Conservation (phyloP, 345 rosid genomes). For the Rubroshorea leprosula region DNA sequence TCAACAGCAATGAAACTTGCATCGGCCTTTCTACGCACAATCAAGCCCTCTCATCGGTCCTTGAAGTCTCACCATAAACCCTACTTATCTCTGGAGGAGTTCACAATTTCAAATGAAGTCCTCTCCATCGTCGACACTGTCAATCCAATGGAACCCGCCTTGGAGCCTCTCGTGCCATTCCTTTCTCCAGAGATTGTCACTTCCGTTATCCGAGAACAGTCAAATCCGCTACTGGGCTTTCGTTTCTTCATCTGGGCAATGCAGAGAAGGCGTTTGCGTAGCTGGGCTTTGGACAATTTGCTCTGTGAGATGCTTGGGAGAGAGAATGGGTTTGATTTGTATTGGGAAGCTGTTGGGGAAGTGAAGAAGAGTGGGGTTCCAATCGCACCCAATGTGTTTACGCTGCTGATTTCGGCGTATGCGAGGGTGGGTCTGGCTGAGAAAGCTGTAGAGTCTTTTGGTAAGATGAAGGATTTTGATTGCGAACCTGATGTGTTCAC, state of each 20-base stretch:
- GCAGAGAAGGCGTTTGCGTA: conserved; percentile 41
- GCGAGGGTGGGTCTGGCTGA: conserved; percentile 46
- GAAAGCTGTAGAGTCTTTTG: conserved; percentile 71
- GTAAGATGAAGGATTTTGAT: conserved; percentile 58
- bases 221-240: conserved; percentile 39
- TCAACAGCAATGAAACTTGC: conserved; percentile 24
- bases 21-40: conserved; percentile 22
- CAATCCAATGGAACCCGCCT: conserved; percentile 58
- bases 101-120: conserved; percentile 40
- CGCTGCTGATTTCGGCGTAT: conserved; percentile 52
- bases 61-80: conserved; percentile 22
- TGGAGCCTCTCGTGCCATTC: conserved; percentile 54
- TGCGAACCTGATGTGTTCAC: conserved; percentile 62
- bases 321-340: conserved; percentile 48
- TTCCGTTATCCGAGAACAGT: conserved; percentile 40
- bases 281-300: conserved; percentile 24
- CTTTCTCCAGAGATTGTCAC: conserved; percentile 37
- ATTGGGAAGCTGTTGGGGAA: conserved; percentile 58
- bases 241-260: conserved; percentile 84
- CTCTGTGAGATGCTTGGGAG: conserved; percentile 38
- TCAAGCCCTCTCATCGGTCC: conserved; percentile 19
- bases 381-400: conserved; percentile 44
- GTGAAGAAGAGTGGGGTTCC: conserved; percentile 29
- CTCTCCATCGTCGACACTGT: conserved; percentile 33
- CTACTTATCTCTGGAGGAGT: conserved; percentile 15